A percentile compares a stretch with the other conserved stretches of the same genome.
phyloP scores from a whole-genome alignment of 2,329 filamentous ascomycete species.

The Eutypella sp. region DNA sequence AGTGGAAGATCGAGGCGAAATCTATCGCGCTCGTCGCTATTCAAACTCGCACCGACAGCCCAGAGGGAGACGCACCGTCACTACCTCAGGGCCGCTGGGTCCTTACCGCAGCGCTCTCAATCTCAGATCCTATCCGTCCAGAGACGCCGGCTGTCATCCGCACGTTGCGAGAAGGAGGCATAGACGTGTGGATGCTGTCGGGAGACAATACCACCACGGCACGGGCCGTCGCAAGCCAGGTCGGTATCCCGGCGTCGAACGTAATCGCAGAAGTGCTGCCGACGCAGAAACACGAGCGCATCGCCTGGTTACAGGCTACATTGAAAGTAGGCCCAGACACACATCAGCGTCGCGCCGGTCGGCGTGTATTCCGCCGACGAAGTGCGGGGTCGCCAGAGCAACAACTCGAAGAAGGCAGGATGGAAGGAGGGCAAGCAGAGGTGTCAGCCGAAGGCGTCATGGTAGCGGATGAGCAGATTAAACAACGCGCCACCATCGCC shows the following conservation, averaged over 20 bases:
- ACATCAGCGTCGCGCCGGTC: conserved; percentile 7
- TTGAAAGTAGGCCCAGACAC: conserved; percentile 28
- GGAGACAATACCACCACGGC: conserved; percentile 89
- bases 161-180: conserved; percentile 59
- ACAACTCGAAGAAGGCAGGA: conserved; percentile 5
- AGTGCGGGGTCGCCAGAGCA: background rate
- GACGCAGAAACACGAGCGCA: conserved; percentile 71
- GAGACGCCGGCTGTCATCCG: conserved; percentile 63
- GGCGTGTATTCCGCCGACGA: background rate
- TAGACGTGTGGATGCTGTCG: conserved; percentile 86
- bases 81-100: conserved; percentile 31
- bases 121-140: conserved; percentile 74
- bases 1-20: conserved; percentile 60
- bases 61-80: background rate
- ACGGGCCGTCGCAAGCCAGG: conserved; percentile 65
- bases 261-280: conserved; percentile 86
- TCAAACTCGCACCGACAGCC: conserved; percentile 14
- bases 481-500: conserved; percentile 52
- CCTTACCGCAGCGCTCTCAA: conserved; percentile 64
- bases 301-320: conserved; percentile 56
- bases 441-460: background rate
- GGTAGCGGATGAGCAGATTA: background rate
- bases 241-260: conserved; percentile 69
- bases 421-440: background rate
- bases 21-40: conserved; percentile 58